phyloP scores from a whole-genome alignment of 441 rosid species.

The Gossypium gossypioides region DNA sequence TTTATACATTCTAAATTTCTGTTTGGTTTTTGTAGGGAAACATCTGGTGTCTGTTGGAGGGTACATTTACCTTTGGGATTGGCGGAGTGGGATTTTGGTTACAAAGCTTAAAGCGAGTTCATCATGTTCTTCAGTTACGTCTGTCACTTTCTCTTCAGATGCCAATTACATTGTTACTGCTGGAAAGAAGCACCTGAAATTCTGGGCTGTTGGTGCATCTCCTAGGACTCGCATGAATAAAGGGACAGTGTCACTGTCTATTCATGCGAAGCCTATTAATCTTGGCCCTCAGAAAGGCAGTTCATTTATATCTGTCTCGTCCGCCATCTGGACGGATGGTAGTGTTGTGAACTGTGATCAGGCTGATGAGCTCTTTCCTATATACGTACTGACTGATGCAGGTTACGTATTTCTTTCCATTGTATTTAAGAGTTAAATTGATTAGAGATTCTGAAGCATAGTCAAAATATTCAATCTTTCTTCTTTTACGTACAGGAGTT shows the following conservation, averaged over 20 bases:
- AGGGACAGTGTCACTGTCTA: constrained; percentile 28
- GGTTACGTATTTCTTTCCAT: constrained; percentile 29
- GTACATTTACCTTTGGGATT: constrained; percentile 74
- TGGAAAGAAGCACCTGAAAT: constrained; percentile 71
- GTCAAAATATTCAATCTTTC: constrained; percentile 6
- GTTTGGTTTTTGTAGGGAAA: constrained; percentile 35
- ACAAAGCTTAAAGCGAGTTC: constrained; percentile 71
- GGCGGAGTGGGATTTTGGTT: constrained; percentile 46
- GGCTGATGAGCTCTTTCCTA: constrained; percentile 24
- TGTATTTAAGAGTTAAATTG: constrained; percentile 17
- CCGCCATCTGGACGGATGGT: constrained; percentile 25
- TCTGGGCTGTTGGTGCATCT: constrained; percentile 56
- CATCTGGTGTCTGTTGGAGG: constrained; percentile 75
- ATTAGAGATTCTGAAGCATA: constrained; percentile 16
- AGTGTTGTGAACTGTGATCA: constrained; percentile 24
- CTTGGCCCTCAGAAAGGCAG: constrained; percentile 52
- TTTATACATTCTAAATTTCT: background rate
- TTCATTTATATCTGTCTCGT: constrained; percentile 53
- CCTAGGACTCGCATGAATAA: constrained; percentile 42
- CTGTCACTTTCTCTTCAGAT: constrained; percentile 61
- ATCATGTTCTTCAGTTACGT: constrained; percentile 41
- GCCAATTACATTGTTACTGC: constrained; percentile 63
- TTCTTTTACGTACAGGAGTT: constrained; percentile 41
- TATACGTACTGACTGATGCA: constrained; percentile 61
- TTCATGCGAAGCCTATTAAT: constrained; percentile 52